A percentile compares a stretch with the other conserved stretches of the same genome.
Conservation (phyloP, 345 rosid genomes). For the Camelina neglecta region DNA sequence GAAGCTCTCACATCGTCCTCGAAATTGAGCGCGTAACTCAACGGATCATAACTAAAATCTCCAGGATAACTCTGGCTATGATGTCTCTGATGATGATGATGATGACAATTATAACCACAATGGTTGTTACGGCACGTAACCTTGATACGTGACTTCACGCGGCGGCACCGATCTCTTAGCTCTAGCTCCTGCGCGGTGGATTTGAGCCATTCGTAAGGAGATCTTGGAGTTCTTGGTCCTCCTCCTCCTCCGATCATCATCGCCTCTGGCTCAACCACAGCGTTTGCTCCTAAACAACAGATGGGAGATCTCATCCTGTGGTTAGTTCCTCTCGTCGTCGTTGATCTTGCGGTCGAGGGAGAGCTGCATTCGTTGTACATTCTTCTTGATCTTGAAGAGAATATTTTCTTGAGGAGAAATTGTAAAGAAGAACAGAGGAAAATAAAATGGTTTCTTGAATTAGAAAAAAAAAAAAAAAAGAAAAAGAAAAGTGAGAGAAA, state of each 20-base stretch:
- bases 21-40: conserved; percentile 75
- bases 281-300: conserved; percentile 50
- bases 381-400: neutral
- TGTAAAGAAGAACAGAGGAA: neutral
- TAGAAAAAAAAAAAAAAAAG: neutral
- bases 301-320: conserved; percentile 47
- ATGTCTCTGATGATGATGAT: conserved; percentile 5
- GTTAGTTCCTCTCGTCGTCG: neutral
- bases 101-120: conserved; percentile 30
- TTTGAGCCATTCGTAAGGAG: conserved; percentile 55
- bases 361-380: conserved; percentile 45
- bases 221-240: conserved; percentile 44
- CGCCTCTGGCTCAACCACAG: conserved; percentile 37
- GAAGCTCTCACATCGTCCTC: conserved; percentile 51
- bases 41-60: conserved; percentile 68
- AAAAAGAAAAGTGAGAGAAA: conserved; percentile 22
- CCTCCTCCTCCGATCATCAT: conserved; percentile 26
- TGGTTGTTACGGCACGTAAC: conserved; percentile 37
- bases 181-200: conserved; percentile 52
- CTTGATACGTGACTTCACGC: conserved; percentile 48
- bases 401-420: neutral
- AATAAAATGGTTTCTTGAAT: neutral
- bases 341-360: conserved; percentile 47
- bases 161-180: conserved; percentile 49
- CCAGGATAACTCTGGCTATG: conserved; percentile 44